Conservation (phyloP, 2,329 filamentous ascomycete species). For the Aspergillus neotritici region DNA sequence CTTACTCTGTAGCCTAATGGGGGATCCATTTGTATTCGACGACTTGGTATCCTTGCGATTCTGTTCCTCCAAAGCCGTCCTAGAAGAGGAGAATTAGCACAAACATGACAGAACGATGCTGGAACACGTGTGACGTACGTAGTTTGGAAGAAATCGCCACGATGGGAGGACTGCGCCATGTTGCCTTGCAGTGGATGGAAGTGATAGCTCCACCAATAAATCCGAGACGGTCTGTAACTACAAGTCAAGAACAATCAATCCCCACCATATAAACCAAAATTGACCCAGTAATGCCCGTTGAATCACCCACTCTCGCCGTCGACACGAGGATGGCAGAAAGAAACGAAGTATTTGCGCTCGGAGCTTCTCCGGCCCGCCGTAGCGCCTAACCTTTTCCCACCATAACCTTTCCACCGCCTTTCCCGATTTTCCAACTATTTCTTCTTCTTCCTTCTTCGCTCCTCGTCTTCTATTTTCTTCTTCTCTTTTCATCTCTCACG, state of each 20-base stretch:
- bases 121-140: slow-evolving; percentile 55
- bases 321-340: slow-evolving; percentile 3
- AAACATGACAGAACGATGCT: slow-evolving; percentile 1
- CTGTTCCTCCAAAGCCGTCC: slow-evolving; percentile 46
- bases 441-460: slow-evolving; percentile 21
- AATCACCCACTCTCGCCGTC: background rate
- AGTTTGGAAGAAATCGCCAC: slow-evolving; percentile 86
- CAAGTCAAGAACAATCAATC: too few relatives aligned
- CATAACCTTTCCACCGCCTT: slow-evolving; percentile 16
- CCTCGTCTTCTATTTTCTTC: slow-evolving; percentile 16
- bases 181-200: background rate
- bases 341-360: slow-evolving; percentile 21
- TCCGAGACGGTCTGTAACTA: too few relatives aligned
- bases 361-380: slow-evolving; percentile 30
- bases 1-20: slow-evolving; percentile 77
- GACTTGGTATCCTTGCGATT: slow-evolving; percentile 63
- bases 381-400: slow-evolving; percentile 26
- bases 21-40: slow-evolving; percentile 79
- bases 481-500: slow-evolving; percentile 24
- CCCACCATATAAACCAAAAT: too few relatives aligned
- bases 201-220: too few relatives aligned
- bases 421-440: slow-evolving; percentile 24
- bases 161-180: slow-evolving; percentile 65
- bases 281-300: too few relatives aligned
- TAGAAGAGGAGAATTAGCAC: slow-evolving; percentile 23